Conservation (phyloP, 805 yeast genomes). For the Kuraishia floccosa region DNA sequence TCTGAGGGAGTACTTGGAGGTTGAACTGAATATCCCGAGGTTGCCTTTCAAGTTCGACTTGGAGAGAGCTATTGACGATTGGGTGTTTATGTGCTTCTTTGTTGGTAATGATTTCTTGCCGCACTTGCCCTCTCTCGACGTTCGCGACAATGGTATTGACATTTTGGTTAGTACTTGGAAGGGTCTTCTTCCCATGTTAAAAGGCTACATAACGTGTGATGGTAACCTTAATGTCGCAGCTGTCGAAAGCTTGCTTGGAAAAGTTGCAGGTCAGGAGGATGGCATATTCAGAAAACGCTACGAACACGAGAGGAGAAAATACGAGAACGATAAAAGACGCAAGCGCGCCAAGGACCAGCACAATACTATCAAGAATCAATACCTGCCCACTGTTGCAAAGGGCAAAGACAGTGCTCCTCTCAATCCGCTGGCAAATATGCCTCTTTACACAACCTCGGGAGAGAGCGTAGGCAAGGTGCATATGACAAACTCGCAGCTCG, state of each 20-base stretch:
- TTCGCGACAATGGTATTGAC: slow-evolving; percentile 90
- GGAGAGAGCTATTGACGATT: slow-evolving; percentile 95
- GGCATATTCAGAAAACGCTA: slow-evolving; percentile 63
- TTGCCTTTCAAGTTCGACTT: slow-evolving; percentile 69
- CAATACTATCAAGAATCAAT: slow-evolving; percentile 28
- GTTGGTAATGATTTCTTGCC: slow-evolving; percentile 98
- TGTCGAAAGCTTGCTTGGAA: slow-evolving; percentile 59
- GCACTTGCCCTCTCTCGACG: slow-evolving; percentile 88
- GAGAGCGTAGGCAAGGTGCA: slow-evolving; percentile 52
- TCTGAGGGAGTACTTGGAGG: slow-evolving; percentile 75
- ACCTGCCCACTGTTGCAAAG: slow-evolving; percentile 43
- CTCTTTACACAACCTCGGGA: slow-evolving; percentile 68
- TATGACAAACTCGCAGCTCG: slow-evolving; percentile 61
- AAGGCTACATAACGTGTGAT: slow-evolving; percentile 80
- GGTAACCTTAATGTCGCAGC: slow-evolving; percentile 69
- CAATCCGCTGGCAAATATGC: slow-evolving; percentile 58
- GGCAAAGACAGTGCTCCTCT: slow-evolving; percentile 73
- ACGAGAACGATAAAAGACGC: slow-evolving; percentile 52
- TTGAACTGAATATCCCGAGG: slow-evolving; percentile 66
- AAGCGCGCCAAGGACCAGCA: slow-evolving; percentile 35
- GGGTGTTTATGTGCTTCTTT: slow-evolving; percentile 98
- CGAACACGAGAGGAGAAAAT: slow-evolving; percentile 58
- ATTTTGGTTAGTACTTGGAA: slow-evolving; percentile 78
- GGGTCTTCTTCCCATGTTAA: slow-evolving; percentile 47
- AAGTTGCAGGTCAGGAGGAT: slow-evolving; percentile 64